phyloP scores from a whole-genome alignment of 768 basidiomycete species.

The Hemileccinum rubropunctum region DNA sequence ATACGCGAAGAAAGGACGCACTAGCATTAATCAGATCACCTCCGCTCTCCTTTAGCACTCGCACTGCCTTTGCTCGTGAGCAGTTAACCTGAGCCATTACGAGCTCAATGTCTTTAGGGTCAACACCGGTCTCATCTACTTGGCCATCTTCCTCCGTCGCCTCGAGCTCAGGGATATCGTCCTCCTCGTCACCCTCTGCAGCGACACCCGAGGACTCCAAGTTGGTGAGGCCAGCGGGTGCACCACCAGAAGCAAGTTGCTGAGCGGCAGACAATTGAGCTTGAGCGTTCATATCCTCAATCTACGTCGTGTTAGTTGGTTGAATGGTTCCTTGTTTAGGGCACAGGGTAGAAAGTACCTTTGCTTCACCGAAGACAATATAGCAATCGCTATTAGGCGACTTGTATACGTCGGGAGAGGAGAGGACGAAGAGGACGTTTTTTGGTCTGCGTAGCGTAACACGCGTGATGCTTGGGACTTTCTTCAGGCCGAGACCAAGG shows the following conservation, averaged over 20 bases:
- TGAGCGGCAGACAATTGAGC: conserved; percentile 77
- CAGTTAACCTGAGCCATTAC: conserved; percentile 89
- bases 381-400: conserved; percentile 96
- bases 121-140: conserved; percentile 84
- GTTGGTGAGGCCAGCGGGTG: conserved; percentile 39
- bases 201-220: conserved; percentile 52
- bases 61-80: conserved; percentile 88
- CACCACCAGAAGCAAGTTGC: conserved; percentile 60
- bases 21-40: conserved; percentile 97
- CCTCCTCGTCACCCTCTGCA: conserved; percentile 59
- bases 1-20: conserved; percentile 43
- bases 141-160: conserved; percentile 77
- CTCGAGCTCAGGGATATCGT: conserved; percentile 84
- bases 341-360: conserved; percentile 44
- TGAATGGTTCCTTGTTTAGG: not conserved
- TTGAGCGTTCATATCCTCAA: conserved; percentile 85
- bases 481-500: conserved; percentile 87
- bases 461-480: conserved; percentile 88
- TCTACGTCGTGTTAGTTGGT: conserved; percentile 38
- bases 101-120: conserved; percentile 92
- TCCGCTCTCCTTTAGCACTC: conserved; percentile 84
- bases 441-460: conserved; percentile 95
- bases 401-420: conserved; percentile 96
- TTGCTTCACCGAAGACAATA: conserved; percentile 98
- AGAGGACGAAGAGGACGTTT: conserved; percentile 93